Evolutionary conservation across 352 stramenopile genomes (phyloP), one percentile per base, ranked within the genome.

Genomic region (Globisporangium takayamanum): DNA sequence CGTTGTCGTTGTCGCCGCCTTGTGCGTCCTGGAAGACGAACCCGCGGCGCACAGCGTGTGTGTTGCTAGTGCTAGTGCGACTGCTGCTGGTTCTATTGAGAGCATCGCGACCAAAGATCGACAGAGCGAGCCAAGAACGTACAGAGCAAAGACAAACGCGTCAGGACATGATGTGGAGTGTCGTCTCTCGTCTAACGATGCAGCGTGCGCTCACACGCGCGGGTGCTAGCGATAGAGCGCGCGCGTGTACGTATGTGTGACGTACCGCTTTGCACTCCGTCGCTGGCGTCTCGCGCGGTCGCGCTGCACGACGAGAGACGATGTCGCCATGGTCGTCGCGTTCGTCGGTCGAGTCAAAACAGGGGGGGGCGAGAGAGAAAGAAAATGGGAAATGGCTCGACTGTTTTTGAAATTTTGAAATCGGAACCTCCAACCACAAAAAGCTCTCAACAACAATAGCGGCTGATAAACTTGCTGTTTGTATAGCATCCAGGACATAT

Each of bases 261-360:
- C 69, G 39, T 12, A 88, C 78, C 68, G 76, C 12, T 70, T 67
- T 11, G 33, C 22, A 11, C 57, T 64, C 57, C 76, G 74, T n/a
- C 73, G 72, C 30, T 69, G 74, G 46, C 73, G 68, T 39, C 76
- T 72, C 41, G 41, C 14, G 55, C 80, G 86, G 50, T 89, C 76
- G 37, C 78, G 76, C 20, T 73, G 74, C 20, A 88, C 68, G 41
- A 89, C 76, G 18, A 89, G 64, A n/a, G 78, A 71, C 47, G 78
- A 53, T 48, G 58, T 20, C 37, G 58, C 58, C 58, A 64, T 64
- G 1, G 16, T 54, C n/a, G 8, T 46, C 15, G 16, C 8, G 28
- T 33, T 1, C 14, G 18, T 59, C 25, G 14, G 26, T 25, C 37
- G 36, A 16, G 22, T 41, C 33, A n/a, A 30, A 14, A 7, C 18